Conservation (phyloP, 441 rosid genomes). For the Euphorbia schlechtendalii region DNA sequence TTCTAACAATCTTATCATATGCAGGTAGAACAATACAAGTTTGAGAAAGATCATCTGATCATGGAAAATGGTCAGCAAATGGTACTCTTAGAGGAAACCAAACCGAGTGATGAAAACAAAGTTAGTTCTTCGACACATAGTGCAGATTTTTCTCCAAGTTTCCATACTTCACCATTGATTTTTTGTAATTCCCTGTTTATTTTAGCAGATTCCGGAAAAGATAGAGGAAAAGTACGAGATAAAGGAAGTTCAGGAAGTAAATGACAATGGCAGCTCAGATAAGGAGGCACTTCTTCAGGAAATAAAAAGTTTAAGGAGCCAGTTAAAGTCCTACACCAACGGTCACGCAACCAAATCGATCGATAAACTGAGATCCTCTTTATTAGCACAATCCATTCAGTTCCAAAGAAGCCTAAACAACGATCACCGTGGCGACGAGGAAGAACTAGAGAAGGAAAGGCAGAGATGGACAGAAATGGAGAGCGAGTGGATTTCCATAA, state of each 20-base stretch:
- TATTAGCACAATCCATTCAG: conserved; percentile 61
- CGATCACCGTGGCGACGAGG: conserved; percentile 26
- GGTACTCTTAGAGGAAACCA: conserved; percentile 25
- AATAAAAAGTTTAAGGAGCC: conserved; percentile 54
- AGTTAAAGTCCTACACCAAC: conserved; percentile 43
- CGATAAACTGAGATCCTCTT: conserved; percentile 59
- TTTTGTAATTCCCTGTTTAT: not conserved
- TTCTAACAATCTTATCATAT: conserved; percentile 21
- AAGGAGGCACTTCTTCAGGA: conserved; percentile 76
- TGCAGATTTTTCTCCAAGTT: not conserved
- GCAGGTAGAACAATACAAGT: conserved; percentile 62
- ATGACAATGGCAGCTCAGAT: conserved; percentile 32
- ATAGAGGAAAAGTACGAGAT: conserved; percentile 38
- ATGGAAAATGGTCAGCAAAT: conserved; percentile 23
- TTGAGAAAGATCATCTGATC: conserved; percentile 25
- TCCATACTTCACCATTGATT: conserved; percentile 1
- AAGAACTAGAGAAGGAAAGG: conserved; percentile 68
- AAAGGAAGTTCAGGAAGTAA: conserved; percentile 45
- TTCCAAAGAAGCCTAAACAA: conserved; percentile 45
- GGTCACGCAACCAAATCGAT: conserved; percentile 45
- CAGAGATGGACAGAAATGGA: conserved; percentile 89
- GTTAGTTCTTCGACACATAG: conserved; percentile 15
- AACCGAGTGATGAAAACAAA: conserved; percentile 30
- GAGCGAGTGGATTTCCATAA: conserved; percentile 87
- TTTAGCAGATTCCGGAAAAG: conserved; percentile 33